Percentiles rank a stretch among this genome's conserved stretches.
Conservation (phyloP, 2,329 filamentous ascomycete genomes). For the Eurotiales sp. region DNA sequence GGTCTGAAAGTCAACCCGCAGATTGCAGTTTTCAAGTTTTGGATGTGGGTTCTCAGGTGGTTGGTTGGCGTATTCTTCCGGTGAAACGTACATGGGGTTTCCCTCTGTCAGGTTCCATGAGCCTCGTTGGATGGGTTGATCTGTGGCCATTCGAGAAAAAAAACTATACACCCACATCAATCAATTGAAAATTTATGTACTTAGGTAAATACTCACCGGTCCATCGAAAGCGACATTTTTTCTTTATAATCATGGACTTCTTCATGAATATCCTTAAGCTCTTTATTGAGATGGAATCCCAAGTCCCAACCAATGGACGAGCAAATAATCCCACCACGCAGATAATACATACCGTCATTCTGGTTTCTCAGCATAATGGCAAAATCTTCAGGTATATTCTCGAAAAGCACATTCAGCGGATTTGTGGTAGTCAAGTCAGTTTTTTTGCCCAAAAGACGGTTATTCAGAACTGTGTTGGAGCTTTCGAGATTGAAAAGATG, state of each 20-base stretch:
- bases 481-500: conserved; percentile 62
- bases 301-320: conserved; percentile 78
- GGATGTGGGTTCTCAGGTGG: conserved; percentile 54
- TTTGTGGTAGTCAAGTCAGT: conserved; percentile 58
- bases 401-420: conserved; percentile 66
- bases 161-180: conserved; percentile 48
- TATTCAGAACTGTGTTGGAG: conserved; percentile 61
- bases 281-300: conserved; percentile 66
- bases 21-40: conserved; percentile 55
- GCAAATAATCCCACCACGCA: conserved; percentile 74
- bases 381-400: conserved; percentile 83
- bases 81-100: conserved; percentile 69
- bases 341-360: conserved; percentile 65
- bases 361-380: conserved; percentile 70
- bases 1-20: conserved; percentile 87
- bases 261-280: conserved; percentile 66
- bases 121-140: conserved; percentile 74
- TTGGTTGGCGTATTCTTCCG: conserved; percentile 36
- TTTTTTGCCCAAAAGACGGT: conserved; percentile 57
- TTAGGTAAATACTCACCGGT: conserved; percentile 55
- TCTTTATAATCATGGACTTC: conserved; percentile 78
- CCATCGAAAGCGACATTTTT: conserved; percentile 85
- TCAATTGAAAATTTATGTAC: neutral
- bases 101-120: conserved; percentile 80
- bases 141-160: conserved; percentile 71